These are phyloP conservation scores for Sphaerulina populicola DNA, from an alignment of 2,329 filamentous ascomycete species.

Conservation along the genomic window DNA sequence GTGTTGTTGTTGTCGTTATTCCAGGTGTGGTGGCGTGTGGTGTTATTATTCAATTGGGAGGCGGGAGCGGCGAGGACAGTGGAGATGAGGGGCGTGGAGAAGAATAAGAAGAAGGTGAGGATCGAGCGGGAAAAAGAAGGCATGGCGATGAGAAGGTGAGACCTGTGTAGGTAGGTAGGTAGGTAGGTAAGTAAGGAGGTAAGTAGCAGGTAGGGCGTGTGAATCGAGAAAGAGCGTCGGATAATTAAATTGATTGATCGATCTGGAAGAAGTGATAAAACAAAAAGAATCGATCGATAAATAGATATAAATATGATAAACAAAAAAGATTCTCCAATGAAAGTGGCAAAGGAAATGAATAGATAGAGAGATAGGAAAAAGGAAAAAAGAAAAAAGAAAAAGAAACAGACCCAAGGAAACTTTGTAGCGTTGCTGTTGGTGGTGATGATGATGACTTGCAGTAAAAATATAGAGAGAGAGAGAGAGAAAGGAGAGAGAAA, in stretches of 20 bases:
- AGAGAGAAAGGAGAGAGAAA: no score
- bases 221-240: no score
- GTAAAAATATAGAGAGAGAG: no score
- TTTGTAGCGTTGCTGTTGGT: slow-evolving; percentile 3
- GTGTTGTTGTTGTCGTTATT: not conserved
- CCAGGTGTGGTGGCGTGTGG: slow-evolving; percentile 21
- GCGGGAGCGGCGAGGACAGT: slow-evolving; percentile 8
- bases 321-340: no score
- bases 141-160: slow-evolving; percentile 4
- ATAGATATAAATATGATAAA: no score
- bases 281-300: no score
- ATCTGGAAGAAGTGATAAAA: no score
- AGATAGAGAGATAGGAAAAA: slow-evolving; percentile 6
- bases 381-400: no score
- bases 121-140: no score
- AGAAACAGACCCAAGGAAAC: slow-evolving; percentile 7
- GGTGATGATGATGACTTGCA: slow-evolving; percentile 5
- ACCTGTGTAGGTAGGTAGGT: no score
- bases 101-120: not conserved
- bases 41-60: slow-evolving; percentile 24
- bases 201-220: no score
- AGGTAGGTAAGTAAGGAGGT: no score
- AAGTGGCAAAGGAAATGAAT: slow-evolving; percentile 9
- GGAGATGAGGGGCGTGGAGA: slow-evolving; percentile 7
- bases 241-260: not conserved